Evolutionary conservation across 345 rosid genomes (phyloP).

Genomic region (Triadica sebifera): DNA sequence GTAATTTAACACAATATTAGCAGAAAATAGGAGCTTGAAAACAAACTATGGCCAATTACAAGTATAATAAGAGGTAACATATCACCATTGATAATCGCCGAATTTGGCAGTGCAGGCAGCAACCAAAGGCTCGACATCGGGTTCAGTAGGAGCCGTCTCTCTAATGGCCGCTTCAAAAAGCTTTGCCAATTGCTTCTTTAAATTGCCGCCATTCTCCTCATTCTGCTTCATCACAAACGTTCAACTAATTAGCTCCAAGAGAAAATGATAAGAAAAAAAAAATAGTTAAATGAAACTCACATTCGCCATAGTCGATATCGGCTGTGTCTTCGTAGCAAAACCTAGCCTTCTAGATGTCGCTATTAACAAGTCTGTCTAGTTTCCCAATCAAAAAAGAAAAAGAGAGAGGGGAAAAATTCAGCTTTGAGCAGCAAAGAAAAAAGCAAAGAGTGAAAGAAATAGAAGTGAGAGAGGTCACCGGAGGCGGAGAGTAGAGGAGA

Average conservation of each 20-base stretch:
- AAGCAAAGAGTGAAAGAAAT: neutral
- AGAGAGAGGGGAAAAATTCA: neutral
- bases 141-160: conserved; percentile 55
- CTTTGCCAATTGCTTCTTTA: conserved; percentile 57
- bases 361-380: conserved; percentile 65
- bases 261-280: neutral
- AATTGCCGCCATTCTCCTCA: conserved; percentile 54
- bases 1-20: neutral
- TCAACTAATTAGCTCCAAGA: conserved; percentile 36
- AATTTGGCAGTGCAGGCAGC: conserved; percentile 54
- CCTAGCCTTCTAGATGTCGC: conserved; percentile 45
- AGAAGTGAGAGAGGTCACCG: conserved; percentile 40
- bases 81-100: conserved; percentile 94
- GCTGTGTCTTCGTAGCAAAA: conserved; percentile 27
- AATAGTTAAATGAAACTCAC: conserved; percentile 34
- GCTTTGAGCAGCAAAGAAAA: neutral
- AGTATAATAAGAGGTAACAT: too few species aligned
- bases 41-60: too few species aligned
- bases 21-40: neutral
- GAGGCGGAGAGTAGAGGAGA: conserved; percentile 32
- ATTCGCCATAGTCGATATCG: conserved; percentile 58
- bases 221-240: conserved; percentile 30
- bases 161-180: conserved; percentile 60
- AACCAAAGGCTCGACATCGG: conserved; percentile 40
- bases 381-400: conserved; percentile 41